Evolutionary conservation across 352 stramenopile genomes (phyloP).

Genomic region (Globisporangium cederbergense): DNA sequence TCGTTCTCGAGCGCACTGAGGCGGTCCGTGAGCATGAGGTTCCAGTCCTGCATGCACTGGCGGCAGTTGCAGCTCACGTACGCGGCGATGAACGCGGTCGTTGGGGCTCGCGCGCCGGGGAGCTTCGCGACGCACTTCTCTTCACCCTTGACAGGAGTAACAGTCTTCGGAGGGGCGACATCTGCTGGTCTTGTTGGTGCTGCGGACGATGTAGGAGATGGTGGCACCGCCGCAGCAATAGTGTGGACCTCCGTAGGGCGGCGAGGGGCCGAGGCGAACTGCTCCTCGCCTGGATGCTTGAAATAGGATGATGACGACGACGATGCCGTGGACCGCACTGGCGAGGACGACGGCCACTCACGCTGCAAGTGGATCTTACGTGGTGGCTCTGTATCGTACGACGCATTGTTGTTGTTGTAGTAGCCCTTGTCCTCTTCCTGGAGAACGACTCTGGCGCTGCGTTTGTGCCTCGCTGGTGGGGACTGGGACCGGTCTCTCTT

Average conservation of each 20-base stretch:
- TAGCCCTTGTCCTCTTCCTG: not conserved
- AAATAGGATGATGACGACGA: not conserved
- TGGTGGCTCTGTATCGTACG: not conserved
- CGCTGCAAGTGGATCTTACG: slow-evolving; percentile 7
- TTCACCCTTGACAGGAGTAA: not conserved
- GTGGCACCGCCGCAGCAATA: not conserved
- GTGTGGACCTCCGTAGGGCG: not conserved
- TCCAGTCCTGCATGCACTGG: slow-evolving; percentile 21
- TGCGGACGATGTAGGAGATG: not conserved
- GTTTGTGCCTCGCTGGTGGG: not conserved
- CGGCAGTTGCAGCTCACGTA: slow-evolving; percentile 20
- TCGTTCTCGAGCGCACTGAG: slow-evolving; percentile 12
- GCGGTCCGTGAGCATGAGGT: slow-evolving; percentile 11
- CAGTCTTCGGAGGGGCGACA: not conserved
- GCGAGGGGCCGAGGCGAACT: not conserved
- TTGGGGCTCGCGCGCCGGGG: slow-evolving; percentile 10
- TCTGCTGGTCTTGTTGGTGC: not conserved
- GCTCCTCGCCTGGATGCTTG: not conserved
- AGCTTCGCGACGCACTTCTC: slow-evolving; percentile 5
- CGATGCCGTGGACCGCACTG: not conserved
- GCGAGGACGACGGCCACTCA: not conserved
- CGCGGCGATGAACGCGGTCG: slow-evolving; percentile 12
- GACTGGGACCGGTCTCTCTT: slow-evolving; percentile 5
- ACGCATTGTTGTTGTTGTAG: too few species aligned
- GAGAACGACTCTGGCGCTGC: not conserved